Conservation (phyloP, 805 yeast species). For the Monosporozyma aerobia region DNA sequence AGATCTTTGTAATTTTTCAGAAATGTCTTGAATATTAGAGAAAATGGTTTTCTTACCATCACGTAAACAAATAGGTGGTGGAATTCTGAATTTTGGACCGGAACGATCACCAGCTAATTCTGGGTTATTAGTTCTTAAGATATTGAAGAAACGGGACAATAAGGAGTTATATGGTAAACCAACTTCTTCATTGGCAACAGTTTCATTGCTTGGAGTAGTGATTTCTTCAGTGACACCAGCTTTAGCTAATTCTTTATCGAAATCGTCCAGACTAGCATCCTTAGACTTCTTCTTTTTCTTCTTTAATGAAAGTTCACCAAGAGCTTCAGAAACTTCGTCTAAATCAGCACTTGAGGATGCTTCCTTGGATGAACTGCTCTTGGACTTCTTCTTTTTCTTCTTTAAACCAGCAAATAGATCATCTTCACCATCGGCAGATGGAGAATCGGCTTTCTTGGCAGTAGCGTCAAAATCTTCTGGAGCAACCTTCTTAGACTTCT, state of each 20-base stretch:
- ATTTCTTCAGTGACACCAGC: conserved; percentile 69
- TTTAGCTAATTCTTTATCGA: conserved; percentile 79
- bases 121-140: conserved; percentile 89
- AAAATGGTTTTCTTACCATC: conserved; percentile 98
- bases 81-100: conserved; percentile 88
- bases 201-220: conserved; percentile 27
- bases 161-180: conserved; percentile 71
- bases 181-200: conserved; percentile 34
- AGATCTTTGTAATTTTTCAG: conserved; percentile 88
- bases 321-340: conserved; percentile 46
- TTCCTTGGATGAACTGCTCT: conserved; percentile 32
- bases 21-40: conserved; percentile 90
- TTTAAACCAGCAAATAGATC: conserved; percentile 73
- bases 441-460: conserved; percentile 17
- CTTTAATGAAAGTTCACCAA: conserved; percentile 65
- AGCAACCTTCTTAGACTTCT: conserved; percentile 51
- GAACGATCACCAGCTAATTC: conserved; percentile 96
- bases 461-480: conserved; percentile 33
- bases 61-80: conserved; percentile 94
- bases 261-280: conserved; percentile 58
- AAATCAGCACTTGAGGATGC: conserved; percentile 27
- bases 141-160: conserved; percentile 74
- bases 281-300: conserved; percentile 74
- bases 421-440: conserved; percentile 39
- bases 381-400: conserved; percentile 75